Evolutionary conservation across 257 asterid genomes (phyloP).

Genomic region (Coffea canephora): DNA sequence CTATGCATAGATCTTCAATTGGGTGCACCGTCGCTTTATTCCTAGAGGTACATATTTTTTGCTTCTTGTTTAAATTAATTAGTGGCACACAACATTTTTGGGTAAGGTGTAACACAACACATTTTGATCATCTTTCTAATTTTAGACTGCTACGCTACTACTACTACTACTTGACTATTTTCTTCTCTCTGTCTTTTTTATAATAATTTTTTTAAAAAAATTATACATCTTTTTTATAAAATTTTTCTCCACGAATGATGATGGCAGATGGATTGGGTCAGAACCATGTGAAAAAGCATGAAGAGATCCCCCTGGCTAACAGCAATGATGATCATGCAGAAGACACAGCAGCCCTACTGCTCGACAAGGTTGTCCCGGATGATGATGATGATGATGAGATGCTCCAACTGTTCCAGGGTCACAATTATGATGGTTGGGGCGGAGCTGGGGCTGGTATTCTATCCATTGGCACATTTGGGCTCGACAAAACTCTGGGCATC

Average conservation of each 20-base stretch:
- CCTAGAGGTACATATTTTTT: slow-evolving; percentile 36
- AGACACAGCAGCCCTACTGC: slow-evolving; percentile 26
- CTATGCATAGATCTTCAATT: slow-evolving; percentile 58
- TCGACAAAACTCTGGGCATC: slow-evolving; percentile 23
- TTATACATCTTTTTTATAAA: too few species aligned
- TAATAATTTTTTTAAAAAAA: too few species aligned
- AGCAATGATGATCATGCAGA: slow-evolving; percentile 11
- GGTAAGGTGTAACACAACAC: too few species aligned
- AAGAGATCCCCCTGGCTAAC: not conserved
- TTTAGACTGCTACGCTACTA: not conserved
- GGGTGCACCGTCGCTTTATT: slow-evolving; percentile 68
- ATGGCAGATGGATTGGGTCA: slow-evolving; percentile 34
- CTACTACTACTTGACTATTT: not conserved
- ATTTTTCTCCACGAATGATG: too few species aligned
- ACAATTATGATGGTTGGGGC: slow-evolving; percentile 2
- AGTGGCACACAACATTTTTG: too few species aligned
- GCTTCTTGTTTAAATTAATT: too few species aligned
- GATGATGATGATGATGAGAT: slow-evolving; percentile 1
- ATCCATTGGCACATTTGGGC: slow-evolving; percentile 69
- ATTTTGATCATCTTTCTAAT: not conserved
- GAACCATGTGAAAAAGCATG: slow-evolving; percentile 31
- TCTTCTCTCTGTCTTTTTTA: not conserved
- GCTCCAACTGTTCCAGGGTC: slow-evolving; percentile 15
- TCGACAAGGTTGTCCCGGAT: slow-evolving; percentile 17
- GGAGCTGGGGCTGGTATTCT: slow-evolving; percentile 31